Conservation (phyloP, 352 stramenopile species). For the Phytophthora chlamydospora region DNA sequence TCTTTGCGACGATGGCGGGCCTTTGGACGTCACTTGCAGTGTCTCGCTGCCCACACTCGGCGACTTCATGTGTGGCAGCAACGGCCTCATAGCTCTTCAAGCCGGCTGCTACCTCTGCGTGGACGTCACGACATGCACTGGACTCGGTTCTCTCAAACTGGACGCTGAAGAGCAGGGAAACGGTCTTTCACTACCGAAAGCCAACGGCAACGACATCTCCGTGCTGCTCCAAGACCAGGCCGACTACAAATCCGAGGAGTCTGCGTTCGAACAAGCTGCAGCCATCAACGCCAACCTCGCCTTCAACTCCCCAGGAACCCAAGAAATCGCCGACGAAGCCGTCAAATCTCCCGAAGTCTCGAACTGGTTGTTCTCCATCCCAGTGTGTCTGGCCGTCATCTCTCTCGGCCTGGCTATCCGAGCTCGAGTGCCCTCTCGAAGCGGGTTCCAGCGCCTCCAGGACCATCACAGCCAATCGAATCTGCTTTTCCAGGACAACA, state of each 20-base stretch:
- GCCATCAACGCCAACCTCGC: conserved; percentile 25
- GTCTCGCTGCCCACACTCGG: neutral
- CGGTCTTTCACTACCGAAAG: conserved; percentile 17
- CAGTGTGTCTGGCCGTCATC: conserved; percentile 45
- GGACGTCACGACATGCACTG: conserved; percentile 33
- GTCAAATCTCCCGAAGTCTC: conserved; percentile 24
- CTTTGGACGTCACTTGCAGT: conserved; percentile 28
- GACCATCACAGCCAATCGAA: conserved; percentile 23
- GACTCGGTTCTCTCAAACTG: neutral
- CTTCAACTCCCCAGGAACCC: conserved; percentile 6
- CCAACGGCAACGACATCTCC: conserved; percentile 36
- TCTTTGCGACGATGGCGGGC: conserved; percentile 43
- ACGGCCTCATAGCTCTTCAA: conserved; percentile 47
- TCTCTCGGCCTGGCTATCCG: conserved; percentile 49
- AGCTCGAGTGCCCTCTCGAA: conserved; percentile 8
- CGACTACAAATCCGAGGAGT: conserved; percentile 16
- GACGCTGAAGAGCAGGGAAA: conserved; percentile 4
- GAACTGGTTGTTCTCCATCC: conserved; percentile 55
- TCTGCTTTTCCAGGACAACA: conserved; percentile 54
- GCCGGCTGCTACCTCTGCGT: conserved; percentile 63
- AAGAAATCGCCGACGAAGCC: conserved; percentile 5
- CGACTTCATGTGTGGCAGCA: conserved; percentile 20
- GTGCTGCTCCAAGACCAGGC: conserved; percentile 30
- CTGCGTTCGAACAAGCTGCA: conserved; percentile 15
- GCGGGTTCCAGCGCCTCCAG: conserved; percentile 48